Base-by-base conservation (phyloP, 1,284 basidiomycete species). In the Lentinula novae-zelandiae region DNA sequence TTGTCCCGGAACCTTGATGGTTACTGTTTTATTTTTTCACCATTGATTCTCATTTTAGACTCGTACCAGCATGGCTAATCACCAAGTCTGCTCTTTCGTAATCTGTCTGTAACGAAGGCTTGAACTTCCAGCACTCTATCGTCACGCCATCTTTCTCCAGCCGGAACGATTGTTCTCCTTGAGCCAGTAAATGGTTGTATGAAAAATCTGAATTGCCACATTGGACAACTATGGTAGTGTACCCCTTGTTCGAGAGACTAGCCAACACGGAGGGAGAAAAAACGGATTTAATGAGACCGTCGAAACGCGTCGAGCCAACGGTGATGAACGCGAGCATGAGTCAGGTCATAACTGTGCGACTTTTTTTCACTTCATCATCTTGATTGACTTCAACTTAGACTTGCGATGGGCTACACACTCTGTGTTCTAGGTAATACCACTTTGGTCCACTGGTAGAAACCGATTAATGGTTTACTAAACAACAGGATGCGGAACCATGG, bases 401-500 rank as follows among this genome's bases (percentile, higher is more conserved):
- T 27, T 27, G 27, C 58, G 60, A 85, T 85, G 83, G 84, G 83
- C 52, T 85, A 86, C 69, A 84, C 83, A 61, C 80, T 86, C 58
- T 85, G 83, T 67, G 78, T 86, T 42, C 70, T 86, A 76, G 84
- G 84, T 83, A 31, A 51, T 48, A 27, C 27, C 10, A 48, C 39
- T 38, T 17, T 31, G 50, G 36, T 31, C 22, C 15, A 20, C 6
- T 42, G 22, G 42, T 42, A 13, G 58, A 34, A 20, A 13, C 22
- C 39, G 22, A 58, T 42, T 58, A 52, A 59, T 42, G 60, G 63
- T 63, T 53, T 62, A 13, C 31, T 38, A 12, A 12, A 50, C 12
- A 50, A 33, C 20, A 93, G 95, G 95, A 82, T 99, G 97, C 76
- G 97, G 97, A 61, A 99, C 97, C 6, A 99, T 99, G 97, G 97